Evolutionary conservation across 1,284 basidiomycete genomes (phyloP).

Genomic region (Abortiporus biennis): DNA sequence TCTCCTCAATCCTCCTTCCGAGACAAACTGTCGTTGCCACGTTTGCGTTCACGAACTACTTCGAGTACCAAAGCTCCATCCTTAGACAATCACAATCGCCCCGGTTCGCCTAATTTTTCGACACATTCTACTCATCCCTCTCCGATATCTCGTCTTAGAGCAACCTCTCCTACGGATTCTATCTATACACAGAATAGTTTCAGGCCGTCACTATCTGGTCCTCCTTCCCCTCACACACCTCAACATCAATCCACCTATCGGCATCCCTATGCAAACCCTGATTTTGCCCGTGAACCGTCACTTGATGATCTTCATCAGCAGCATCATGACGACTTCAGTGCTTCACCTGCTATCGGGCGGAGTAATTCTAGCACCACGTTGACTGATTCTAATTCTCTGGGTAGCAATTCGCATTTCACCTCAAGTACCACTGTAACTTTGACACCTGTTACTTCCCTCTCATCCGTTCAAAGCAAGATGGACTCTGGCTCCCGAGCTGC

Average conservation of each 20-base stretch:
- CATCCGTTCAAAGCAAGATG: conserved; percentile 35
- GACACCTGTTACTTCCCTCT: conserved; percentile 40
- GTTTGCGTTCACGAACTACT: conserved; percentile 24
- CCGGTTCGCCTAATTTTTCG: conserved; percentile 11
- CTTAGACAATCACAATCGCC: conserved; percentile 13
- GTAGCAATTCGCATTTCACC: conserved; percentile 31
- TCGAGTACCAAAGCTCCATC: conserved; percentile 19
- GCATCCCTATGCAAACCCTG: conserved; percentile 77
- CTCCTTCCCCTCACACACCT: conserved; percentile 18
- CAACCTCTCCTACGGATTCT: conserved; percentile 16
- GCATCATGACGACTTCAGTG: conserved; percentile 17
- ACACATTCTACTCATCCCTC: conserved; percentile 16
- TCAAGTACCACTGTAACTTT: conserved; percentile 35
- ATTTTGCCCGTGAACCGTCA: conserved; percentile 37
- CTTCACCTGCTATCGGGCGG: conserved; percentile 15
- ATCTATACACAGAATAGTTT: conserved; percentile 15
- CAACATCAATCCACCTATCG: conserved; percentile 19
- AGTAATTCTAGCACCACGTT: conserved; percentile 53
- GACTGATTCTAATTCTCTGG: conserved; percentile 37
- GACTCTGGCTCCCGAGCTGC: conserved; percentile 17
- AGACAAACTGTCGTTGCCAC: conserved; percentile 30
- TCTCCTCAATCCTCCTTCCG: conserved; percentile 28
- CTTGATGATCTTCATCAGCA: conserved; percentile 18
- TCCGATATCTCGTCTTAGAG: conserved; percentile 18
- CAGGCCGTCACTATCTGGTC: conserved; percentile 14